A percentile compares a stretch with the other conserved stretches of the same genome.
Evolutionary conservation across 2,329 filamentous ascomycete genomes (phyloP).

Genomic region (Fusarium chuoi): DNA sequence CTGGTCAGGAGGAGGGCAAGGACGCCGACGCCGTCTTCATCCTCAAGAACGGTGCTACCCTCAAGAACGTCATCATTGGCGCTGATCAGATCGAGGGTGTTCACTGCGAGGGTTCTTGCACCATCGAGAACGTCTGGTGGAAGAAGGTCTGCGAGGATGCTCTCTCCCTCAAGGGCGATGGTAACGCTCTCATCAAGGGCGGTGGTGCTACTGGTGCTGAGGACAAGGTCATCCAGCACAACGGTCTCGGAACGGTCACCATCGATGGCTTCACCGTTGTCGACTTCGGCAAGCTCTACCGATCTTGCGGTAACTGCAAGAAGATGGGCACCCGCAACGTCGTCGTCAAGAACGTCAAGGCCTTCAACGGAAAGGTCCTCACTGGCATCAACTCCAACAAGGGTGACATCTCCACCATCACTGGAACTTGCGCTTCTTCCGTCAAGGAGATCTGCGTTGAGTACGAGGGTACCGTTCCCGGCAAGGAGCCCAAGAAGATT

Average conservation of each 20-base stretch:
- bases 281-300: slow-evolving; percentile 43
- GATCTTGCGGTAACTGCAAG: slow-evolving; percentile 42
- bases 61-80: slow-evolving; percentile 40
- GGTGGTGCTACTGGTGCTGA: slow-evolving; percentile 38
- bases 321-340: slow-evolving; percentile 42
- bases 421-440: slow-evolving; percentile 31
- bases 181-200: slow-evolving; percentile 34
- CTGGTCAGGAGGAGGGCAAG: slow-evolving; percentile 29
- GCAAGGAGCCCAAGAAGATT: slow-evolving; percentile 42
- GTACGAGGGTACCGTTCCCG: slow-evolving; percentile 37
- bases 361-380: slow-evolving; percentile 39
- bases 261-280: slow-evolving; percentile 41
- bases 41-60: slow-evolving; percentile 38
- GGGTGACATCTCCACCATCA: slow-evolving; percentile 33
- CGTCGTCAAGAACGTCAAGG: slow-evolving; percentile 38
- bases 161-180: slow-evolving; percentile 35
- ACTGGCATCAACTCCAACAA: slow-evolving; percentile 44
- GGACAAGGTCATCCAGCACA: slow-evolving; percentile 43
- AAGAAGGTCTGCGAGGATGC: slow-evolving; percentile 41
- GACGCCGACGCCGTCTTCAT: slow-evolving; percentile 36
- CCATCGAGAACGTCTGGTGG: slow-evolving; percentile 41
- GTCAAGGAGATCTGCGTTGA: slow-evolving; percentile 41
- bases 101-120: slow-evolving; percentile 39
- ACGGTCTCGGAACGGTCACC: slow-evolving; percentile 39
- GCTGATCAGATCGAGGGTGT: slow-evolving; percentile 38